A percentile compares a stretch with the other conserved stretches of the same genome.
Evolutionary conservation across 2,329 filamentous ascomycete species (phyloP).

Genomic region (Aspergillus udagawae): DNA sequence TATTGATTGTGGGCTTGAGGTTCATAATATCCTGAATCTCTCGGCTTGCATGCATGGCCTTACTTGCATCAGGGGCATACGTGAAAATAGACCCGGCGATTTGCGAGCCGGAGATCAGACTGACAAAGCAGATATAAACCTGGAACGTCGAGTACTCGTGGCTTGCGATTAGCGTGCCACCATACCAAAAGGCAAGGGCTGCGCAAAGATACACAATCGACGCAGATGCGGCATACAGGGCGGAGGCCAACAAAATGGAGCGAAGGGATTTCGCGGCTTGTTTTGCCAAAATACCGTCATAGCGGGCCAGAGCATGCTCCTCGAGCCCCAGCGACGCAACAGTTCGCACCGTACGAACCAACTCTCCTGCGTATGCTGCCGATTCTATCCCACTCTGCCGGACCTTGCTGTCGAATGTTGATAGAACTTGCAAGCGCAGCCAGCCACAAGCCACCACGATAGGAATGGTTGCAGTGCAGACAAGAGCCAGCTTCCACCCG

Average conservation of each 20-base stretch:
- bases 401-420: no score
- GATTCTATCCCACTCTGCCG: no score
- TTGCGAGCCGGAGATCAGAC: background rate
- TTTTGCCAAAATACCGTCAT: background rate
- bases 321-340: slow-evolving; percentile 1
- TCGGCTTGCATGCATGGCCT: background rate
- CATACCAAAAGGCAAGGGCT: background rate
- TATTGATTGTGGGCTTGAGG: background rate
- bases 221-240: no score
- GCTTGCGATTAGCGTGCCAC: background rate
- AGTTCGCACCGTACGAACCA: background rate
- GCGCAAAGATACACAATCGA: background rate
- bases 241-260: no score
- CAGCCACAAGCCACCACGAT: no score
- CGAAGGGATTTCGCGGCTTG: no score
- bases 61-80: slow-evolving; percentile 1
- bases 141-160: background rate
- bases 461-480: no score
- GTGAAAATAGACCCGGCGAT: slow-evolving; percentile 1
- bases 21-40: background rate
- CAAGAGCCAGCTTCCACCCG: no score
- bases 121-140: background rate
- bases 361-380: no score
- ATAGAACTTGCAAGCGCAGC: no score
- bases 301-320: background rate